Evolutionary conservation across 805 yeast species (phyloP).

Genomic region (Candida lessepsii): DNA sequence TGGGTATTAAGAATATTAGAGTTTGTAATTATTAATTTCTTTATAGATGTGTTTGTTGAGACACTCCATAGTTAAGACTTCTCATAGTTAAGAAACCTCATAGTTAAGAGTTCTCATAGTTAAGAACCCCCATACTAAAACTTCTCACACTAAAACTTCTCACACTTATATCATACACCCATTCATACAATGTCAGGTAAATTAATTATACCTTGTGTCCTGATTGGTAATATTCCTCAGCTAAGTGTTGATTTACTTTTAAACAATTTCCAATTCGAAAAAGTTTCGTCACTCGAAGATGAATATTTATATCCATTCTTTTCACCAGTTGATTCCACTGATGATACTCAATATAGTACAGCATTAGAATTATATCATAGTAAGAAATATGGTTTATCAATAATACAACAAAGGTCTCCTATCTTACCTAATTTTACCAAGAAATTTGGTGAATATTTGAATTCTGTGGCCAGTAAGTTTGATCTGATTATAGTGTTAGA

Average conservation of each 20-base stretch:
- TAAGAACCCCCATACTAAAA: too few relatives aligned
- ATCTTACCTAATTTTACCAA: slow-evolving; percentile 61
- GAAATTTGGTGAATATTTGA: slow-evolving; percentile 50
- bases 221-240: slow-evolving; percentile 91
- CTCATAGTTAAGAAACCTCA: too few relatives aligned
- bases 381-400: slow-evolving; percentile 39
- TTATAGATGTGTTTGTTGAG: too few relatives aligned
- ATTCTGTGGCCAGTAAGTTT: slow-evolving; percentile 49
- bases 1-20: too few relatives aligned
- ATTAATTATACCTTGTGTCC: slow-evolving; percentile 74
- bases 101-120: not conserved
- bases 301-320: slow-evolving; percentile 73
- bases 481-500: slow-evolving; percentile 56
- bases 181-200: not conserved
- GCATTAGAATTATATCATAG: slow-evolving; percentile 65
- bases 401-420: slow-evolving; percentile 86
- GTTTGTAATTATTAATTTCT: too few relatives aligned
- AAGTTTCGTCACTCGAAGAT: slow-evolving; percentile 58
- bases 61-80: too few relatives aligned
- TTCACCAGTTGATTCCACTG: slow-evolving; percentile 60
- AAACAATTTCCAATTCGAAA: slow-evolving; percentile 54
- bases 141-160: not conserved
- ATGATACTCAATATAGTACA: slow-evolving; percentile 43
- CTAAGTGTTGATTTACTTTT: slow-evolving; percentile 70
- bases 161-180: not conserved